Evolutionary conservation across 805 yeast genomes (phyloP).

Genomic region (Yamadazyma takamatsuzukensis): DNA sequence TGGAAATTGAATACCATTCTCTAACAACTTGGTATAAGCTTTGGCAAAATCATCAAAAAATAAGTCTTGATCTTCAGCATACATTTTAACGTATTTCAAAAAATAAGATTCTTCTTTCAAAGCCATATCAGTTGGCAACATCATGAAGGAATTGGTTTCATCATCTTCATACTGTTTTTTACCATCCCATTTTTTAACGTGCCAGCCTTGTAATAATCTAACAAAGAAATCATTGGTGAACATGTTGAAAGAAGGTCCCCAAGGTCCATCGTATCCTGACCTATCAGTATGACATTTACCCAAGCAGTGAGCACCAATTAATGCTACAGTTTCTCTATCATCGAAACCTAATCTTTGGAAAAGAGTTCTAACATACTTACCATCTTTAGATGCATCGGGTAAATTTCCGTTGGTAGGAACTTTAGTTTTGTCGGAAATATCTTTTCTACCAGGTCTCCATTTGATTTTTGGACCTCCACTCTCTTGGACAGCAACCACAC

Average conservation of each 20-base stretch:
- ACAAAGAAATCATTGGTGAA: conserved; percentile 40
- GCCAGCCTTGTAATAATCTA: conserved; percentile 52
- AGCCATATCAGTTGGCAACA: conserved; percentile 58
- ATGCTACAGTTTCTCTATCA: conserved; percentile 39
- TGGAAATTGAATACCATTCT: conserved; percentile 48
- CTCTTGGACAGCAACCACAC: conserved; percentile 74
- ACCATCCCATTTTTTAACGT: conserved; percentile 39
- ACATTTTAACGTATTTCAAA: conserved; percentile 42
- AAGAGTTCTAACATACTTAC: conserved; percentile 59
- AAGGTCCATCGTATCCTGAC: conserved; percentile 41
- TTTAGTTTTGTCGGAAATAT: conserved; percentile 44
- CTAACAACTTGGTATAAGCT: conserved; percentile 46
- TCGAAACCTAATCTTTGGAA: conserved; percentile 53
- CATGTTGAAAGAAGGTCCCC: conserved; percentile 41
- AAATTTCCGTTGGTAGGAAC: conserved; percentile 67
- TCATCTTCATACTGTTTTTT: conserved; percentile 39
- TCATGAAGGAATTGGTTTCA: conserved; percentile 42
- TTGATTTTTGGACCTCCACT: conserved; percentile 73
- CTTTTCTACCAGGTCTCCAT: conserved; percentile 83
- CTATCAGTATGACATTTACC: conserved; percentile 36
- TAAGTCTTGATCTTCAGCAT: conserved; percentile 46
- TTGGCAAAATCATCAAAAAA: conserved; percentile 48
- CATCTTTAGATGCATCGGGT: conserved; percentile 69
- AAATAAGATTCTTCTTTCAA: conserved; percentile 45
- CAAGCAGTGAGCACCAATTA: conserved; percentile 41